Conservation (phyloP, 75 land plant genomes). For the Gnetum montanum region DNA sequence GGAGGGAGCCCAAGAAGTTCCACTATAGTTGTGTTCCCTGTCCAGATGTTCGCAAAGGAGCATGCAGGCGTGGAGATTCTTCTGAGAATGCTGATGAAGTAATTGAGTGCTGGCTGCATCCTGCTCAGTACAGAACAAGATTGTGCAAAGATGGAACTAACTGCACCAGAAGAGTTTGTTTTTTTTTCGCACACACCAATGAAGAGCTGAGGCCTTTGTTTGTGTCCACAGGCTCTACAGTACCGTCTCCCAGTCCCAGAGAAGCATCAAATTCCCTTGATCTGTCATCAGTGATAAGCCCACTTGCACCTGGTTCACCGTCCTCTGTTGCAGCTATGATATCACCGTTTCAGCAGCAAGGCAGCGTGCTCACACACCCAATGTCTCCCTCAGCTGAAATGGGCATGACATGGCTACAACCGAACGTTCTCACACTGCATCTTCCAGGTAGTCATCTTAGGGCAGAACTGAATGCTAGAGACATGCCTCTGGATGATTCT, state of each 20-base stretch:
- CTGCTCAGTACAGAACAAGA: conserved; percentile 76
- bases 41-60: conserved; percentile 74
- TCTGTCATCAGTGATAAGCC: conserved; percentile 21
- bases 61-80: conserved; percentile 59
- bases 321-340: conserved; percentile 15
- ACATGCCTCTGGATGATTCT: conserved; percentile 45
- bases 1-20: conserved; percentile 65
- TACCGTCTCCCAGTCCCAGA: conserved; percentile 46
- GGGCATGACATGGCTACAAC: conserved; percentile 13
- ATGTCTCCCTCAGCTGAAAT: conserved; percentile 35
- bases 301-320: conserved; percentile 28
- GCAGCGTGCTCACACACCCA: conserved; percentile 37
- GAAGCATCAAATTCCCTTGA: conserved; percentile 30
- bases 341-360: conserved; percentile 9
- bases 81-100: conserved; percentile 86
- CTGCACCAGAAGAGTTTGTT: conserved; percentile 65
- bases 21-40: conserved; percentile 83
- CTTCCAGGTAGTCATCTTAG: conserved; percentile 53
- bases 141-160: conserved; percentile 74
- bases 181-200: conserved; percentile 78
- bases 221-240: conserved; percentile 42
- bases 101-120: conserved; percentile 85
- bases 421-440: conserved; percentile 28
- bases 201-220: conserved; percentile 68
- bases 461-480: conserved; percentile 61